Conservation (phyloP, 2,329 filamentous ascomycete genomes). For the Knufia petricola region DNA sequence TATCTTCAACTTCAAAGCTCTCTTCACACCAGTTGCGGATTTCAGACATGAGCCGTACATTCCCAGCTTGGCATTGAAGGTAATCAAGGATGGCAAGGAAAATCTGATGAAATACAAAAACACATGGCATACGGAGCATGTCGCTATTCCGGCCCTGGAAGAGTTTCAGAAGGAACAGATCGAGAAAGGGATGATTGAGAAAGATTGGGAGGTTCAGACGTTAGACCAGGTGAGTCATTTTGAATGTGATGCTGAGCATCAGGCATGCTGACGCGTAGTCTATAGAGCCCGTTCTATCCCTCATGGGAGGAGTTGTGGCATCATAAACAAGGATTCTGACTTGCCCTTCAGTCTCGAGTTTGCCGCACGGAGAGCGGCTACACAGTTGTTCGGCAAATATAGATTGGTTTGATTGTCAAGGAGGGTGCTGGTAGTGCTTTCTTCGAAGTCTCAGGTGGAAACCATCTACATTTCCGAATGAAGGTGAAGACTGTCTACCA, state of each 20-base stretch:
- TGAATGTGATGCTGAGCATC: too few species aligned
- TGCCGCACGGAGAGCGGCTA: too few species aligned
- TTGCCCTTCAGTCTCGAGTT: too few species aligned
- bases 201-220: slow-evolving; percentile 58
- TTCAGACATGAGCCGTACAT: slow-evolving; percentile 64
- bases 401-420: too few species aligned
- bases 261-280: too few species aligned
- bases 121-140: slow-evolving; percentile 70
- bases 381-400: too few species aligned
- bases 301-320: slow-evolving; percentile 66
- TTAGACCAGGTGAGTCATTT: slow-evolving; percentile 36
- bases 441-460: too few species aligned
- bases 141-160: slow-evolving; percentile 56
- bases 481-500: too few species aligned
- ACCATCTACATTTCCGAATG: too few species aligned
- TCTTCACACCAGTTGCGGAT: slow-evolving; percentile 65
- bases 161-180: slow-evolving; percentile 58
- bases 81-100: slow-evolving; percentile 62
- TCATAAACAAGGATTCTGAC: slow-evolving; percentile 50
- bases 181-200: slow-evolving; percentile 48
- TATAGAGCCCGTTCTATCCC: too few species aligned
- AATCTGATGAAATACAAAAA: slow-evolving; percentile 69
- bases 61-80: slow-evolving; percentile 57
- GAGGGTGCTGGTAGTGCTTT: too few species aligned
- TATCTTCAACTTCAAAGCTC: slow-evolving; percentile 80